A percentile compares a stretch with the other conserved stretches of the same genome.
phyloP scores from a whole-genome alignment of 495 filamentous ascomycete species.

The Aspergillus baeticus region DNA sequence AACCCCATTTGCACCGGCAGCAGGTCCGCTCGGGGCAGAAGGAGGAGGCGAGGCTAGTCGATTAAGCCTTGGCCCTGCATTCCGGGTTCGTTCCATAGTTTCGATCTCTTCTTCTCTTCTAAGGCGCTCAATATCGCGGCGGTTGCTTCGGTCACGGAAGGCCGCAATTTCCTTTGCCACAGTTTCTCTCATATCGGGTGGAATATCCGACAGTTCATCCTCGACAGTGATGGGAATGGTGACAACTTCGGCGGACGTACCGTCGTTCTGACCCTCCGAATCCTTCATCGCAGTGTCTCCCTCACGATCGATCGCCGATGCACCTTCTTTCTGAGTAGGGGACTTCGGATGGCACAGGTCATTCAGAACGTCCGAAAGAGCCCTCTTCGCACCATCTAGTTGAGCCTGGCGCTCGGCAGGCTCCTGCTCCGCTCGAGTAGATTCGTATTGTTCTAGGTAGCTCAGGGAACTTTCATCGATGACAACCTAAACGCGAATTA shows the following conservation, averaged over 20 bases:
- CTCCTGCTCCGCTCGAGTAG: conserved; percentile 62
- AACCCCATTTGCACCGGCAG: conserved; percentile 75
- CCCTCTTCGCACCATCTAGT: conserved; percentile 62
- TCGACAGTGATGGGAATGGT: conserved; percentile 88
- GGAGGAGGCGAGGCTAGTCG: conserved; percentile 68
- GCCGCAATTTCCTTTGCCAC: conserved; percentile 92
- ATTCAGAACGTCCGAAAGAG: conserved; percentile 63
- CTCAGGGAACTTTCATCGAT: conserved; percentile 78
- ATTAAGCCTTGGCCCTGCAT: conserved; percentile 60
- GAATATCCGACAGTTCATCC: conserved; percentile 94
- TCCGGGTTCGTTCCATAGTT: conserved; percentile 75
- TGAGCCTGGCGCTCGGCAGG: conserved; percentile 64
- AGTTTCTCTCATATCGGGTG: conserved; percentile 93
- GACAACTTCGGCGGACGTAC: conserved; percentile 66
- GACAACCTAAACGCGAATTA: conserved; percentile 49
- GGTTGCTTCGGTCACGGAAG: conserved; percentile 86
- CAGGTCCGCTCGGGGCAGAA: conserved; percentile 68
- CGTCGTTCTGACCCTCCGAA: conserved; percentile 52
- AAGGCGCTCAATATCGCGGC: conserved; percentile 83
- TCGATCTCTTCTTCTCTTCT: conserved; percentile 89
- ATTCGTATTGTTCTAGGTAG: conserved; percentile 79
- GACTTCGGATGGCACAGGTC: conserved; percentile 69
- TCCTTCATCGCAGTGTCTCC: conserved; percentile 75
- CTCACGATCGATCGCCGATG: conserved; percentile 52
- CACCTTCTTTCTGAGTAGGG: conserved; percentile 48